phyloP scores from a whole-genome alignment of 2,329 filamentous ascomycete species.

The Aspergillus versicolor region DNA sequence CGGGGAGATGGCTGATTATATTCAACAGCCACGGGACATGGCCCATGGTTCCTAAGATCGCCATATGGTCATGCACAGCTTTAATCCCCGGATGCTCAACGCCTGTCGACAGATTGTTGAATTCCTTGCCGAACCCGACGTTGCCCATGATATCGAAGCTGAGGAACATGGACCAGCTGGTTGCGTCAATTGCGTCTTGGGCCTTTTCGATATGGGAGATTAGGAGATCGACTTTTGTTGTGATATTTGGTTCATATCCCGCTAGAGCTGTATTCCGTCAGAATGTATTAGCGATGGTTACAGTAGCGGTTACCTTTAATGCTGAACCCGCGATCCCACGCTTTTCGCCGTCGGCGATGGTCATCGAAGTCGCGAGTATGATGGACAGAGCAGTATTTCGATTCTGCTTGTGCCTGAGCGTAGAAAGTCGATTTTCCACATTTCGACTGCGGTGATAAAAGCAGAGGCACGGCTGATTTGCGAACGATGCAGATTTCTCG shows the following conservation, averaged over 20 bases:
- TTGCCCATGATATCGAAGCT: conserved; percentile 46
- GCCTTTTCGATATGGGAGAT: neutral
- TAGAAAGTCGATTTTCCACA: neutral
- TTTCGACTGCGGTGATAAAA: neutral
- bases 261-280: neutral
- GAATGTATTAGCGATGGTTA: too few species aligned
- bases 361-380: conserved; percentile 16
- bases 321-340: conserved; percentile 15
- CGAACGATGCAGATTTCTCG: conserved; percentile 1
- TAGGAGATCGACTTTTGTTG: neutral
- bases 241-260: neutral
- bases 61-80: conserved; percentile 17
- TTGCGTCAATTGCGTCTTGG: conserved; percentile 19
- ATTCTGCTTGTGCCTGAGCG: neutral
- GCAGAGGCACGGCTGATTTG: neutral
- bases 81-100: conserved; percentile 17
- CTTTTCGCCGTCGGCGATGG: conserved; percentile 12
- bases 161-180: conserved; percentile 36
- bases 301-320: conserved; percentile 4
- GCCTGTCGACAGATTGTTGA: conserved; percentile 30
- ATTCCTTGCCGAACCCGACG: conserved; percentile 40
- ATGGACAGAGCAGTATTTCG: neutral
- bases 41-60: conserved; percentile 14
- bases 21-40: conserved; percentile 12
- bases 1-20: conserved; percentile 1